Base-by-base conservation (phyloP, 306 rosid species). In the Prunus armeniaca region DNA sequence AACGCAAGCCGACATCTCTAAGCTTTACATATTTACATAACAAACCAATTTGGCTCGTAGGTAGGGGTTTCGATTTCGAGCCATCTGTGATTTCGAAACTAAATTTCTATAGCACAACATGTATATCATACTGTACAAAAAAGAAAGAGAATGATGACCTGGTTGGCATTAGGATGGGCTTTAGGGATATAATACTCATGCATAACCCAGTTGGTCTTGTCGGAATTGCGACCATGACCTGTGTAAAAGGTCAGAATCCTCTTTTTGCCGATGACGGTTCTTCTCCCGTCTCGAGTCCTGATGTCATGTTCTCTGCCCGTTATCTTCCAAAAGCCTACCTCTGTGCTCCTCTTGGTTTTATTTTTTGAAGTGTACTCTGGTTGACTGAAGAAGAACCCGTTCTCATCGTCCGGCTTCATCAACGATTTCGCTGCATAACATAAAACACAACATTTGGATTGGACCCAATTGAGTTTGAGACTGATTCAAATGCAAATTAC, bases 271-370 rank as follows among this genome's bases (percentile, higher is more conserved):
- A 91, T 87, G 34, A 86, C 56, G 0, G 6, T 32, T 32, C 8
- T 32, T 28, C 50, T 64, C 11, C 70, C 80, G 19, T 76, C 82
- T 9, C 51, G 67, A 7, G 3, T 70, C 83, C n/a, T 85, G 54
- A 91, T 73, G 0, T 14, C 5, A 20, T 89, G 65, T 9, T 87
- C 91, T 7, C 4, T 34, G 0, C 97, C 91, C 4, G 96, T 91
- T 71, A 68, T 19, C 74, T 93, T 91, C 98, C 98, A 93, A 67
- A 1, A 91, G 5, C 98, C 98, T n/a, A 0, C 0, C 3, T 2
- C 1, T 0, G 98, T 91, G 54, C 78, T 7, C 84, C 97, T 32
- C 34, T 4, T 78, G 25, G 0, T 32, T 82, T 72, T 6, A 7
- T 65, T 12, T 87, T 77, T 0, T 71, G 83, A 1, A 60, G 82